Conservation (phyloP, 306 rosid species). For the Gleditsia sinensis region DNA sequence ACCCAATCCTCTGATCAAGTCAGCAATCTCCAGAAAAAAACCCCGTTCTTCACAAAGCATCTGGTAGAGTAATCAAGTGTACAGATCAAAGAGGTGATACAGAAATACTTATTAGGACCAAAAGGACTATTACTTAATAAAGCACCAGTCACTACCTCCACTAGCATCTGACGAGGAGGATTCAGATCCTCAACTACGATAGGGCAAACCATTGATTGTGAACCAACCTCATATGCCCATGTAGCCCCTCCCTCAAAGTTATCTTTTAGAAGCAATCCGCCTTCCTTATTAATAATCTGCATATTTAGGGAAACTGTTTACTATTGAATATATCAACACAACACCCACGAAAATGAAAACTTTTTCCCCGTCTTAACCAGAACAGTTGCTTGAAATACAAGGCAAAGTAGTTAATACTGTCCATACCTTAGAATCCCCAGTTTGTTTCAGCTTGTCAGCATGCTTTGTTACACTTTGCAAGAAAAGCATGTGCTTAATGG, state of each 20-base stretch:
- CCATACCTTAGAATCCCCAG: constrained; percentile 85
- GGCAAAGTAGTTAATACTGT: not conserved
- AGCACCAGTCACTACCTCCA: constrained; percentile 62
- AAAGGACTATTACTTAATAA: not conserved
- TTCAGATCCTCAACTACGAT: constrained; percentile 94
- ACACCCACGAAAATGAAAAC: not conserved
- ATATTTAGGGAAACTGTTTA: constrained; percentile 15
- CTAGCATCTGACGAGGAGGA: constrained; percentile 94
- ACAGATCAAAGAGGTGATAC: not conserved
- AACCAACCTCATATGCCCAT: constrained; percentile 97
- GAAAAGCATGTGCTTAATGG: constrained; percentile 98
- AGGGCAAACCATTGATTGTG: constrained; percentile 87
- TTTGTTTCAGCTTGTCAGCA: constrained; percentile 94
- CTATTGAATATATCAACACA: not conserved
- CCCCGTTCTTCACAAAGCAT: constrained; percentile 98
- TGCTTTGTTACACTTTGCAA: constrained; percentile 95
- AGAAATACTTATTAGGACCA: not conserved
- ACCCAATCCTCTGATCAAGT: constrained; percentile 85
- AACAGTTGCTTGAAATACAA: not conserved
- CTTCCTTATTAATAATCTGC: constrained; percentile 82
- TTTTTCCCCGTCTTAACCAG: not conserved
- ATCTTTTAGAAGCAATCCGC: constrained; percentile 78
- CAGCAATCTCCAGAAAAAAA: constrained; percentile 91
- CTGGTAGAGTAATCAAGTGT: constrained; percentile 41
- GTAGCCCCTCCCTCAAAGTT: constrained; percentile 96